Percentiles rank a stretch among this genome's conserved stretches.
Evolutionary conservation across 306 rosid genomes (phyloP).

Genomic region (Alnus glutinosa): DNA sequence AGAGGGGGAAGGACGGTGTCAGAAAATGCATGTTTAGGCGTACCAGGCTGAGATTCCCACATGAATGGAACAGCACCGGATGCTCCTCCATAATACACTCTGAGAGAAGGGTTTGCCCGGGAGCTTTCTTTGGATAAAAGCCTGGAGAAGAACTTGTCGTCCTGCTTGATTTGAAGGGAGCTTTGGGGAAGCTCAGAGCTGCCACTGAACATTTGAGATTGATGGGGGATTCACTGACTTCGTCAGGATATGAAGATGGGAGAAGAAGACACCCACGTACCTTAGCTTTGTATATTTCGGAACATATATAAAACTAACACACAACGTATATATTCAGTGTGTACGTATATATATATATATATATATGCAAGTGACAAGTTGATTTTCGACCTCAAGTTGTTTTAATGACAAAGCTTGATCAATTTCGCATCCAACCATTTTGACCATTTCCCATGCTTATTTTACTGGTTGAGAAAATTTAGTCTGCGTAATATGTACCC

Average conservation of each 20-base stretch:
- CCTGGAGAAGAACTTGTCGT: slow-evolving; percentile 63
- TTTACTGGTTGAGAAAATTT: neutral
- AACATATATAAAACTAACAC: neutral
- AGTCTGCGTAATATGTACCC: neutral
- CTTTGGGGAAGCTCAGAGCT: slow-evolving; percentile 41
- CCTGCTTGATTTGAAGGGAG: slow-evolving; percentile 52
- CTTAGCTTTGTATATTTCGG: neutral
- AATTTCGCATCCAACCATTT: neutral
- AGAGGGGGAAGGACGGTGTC: slow-evolving; percentile 65
- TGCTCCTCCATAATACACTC: slow-evolving; percentile 49
- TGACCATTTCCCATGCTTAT: neutral
- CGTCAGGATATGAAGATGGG: neutral
- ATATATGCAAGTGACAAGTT: neutral
- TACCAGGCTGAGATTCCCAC: slow-evolving; percentile 96
- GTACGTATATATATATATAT: neutral
- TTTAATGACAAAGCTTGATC: neutral
- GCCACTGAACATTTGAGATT: slow-evolving; percentile 40
- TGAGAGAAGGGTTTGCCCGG: slow-evolving; percentile 57
- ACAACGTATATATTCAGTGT: neutral
- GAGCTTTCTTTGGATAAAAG: slow-evolving; percentile 71
- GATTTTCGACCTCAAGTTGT: neutral
- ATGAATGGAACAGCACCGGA: slow-evolving; percentile 63
- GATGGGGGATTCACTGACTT: neutral
- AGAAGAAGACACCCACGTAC: neutral
- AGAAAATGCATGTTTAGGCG: slow-evolving; percentile 64